phyloP scores from a whole-genome alignment of 441 rosid species.

The Dalechampia spathulata region DNA sequence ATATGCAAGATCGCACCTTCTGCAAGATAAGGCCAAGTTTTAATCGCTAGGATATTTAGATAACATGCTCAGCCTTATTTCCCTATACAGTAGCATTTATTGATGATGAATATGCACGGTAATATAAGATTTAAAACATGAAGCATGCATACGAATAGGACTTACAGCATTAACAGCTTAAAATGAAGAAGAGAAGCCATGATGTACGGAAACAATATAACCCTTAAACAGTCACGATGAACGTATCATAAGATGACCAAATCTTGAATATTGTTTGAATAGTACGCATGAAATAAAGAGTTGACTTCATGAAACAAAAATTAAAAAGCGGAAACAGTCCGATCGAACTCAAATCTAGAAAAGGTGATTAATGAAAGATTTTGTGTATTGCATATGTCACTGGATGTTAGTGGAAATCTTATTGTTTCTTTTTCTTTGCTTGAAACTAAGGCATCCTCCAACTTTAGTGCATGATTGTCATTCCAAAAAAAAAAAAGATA shows the following conservation, averaged over 20 bases:
- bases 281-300: slow-evolving; percentile 7
- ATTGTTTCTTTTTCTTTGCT: background rate
- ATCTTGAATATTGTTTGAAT: too few species aligned
- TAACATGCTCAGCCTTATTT: background rate
- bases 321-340: too few species aligned
- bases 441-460: background rate
- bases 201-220: too few species aligned
- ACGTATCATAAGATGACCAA: too few species aligned
- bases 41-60: background rate
- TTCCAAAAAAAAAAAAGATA: slow-evolving; percentile 1
- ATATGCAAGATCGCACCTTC: slow-evolving; percentile 1
- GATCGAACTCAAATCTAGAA: too few species aligned
- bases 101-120: background rate
- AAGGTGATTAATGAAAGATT: too few species aligned
- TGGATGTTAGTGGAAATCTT: too few species aligned
- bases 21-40: too few species aligned
- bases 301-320: background rate
- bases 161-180: too few species aligned
- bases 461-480: background rate
- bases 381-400: too few species aligned
- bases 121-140: background rate
- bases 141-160: background rate
- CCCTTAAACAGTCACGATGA: too few species aligned
- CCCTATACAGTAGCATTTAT: background rate
- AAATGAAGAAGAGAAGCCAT: too few species aligned